Conservation (phyloP, 140 eudicot genomes). For the Flaveria floridana region DNA sequence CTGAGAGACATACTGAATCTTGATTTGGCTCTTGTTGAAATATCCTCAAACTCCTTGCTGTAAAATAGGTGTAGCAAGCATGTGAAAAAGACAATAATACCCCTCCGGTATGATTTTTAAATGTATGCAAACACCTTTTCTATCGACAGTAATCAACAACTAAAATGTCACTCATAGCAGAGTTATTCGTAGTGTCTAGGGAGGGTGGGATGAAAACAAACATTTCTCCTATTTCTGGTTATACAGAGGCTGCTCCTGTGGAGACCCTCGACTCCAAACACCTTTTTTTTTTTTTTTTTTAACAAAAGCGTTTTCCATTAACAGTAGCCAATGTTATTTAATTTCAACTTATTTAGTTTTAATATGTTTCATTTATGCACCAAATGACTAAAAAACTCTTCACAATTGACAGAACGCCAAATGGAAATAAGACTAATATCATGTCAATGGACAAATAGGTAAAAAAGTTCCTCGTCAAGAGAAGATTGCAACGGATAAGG, state of each 20-base stretch:
- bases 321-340: not conserved
- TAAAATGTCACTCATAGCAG: too few species aligned
- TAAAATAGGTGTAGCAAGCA: conserved; percentile 9
- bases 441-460: not conserved
- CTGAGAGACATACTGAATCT: conserved; percentile 72
- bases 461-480: not conserved
- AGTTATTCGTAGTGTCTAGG: too few species aligned
- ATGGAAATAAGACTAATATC: not conserved
- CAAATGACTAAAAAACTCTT: conserved; percentile 4
- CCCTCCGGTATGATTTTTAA: not conserved
- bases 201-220: too few species aligned
- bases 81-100: not conserved
- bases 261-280: too few species aligned
- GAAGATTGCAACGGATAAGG: not conserved
- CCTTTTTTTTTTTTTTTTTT: too few species aligned
- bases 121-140: not conserved
- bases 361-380: not conserved
- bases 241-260: too few species aligned
- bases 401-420: not conserved
- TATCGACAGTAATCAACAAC: too few species aligned
- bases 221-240: too few species aligned
- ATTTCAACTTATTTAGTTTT: not conserved
- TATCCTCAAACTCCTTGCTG: conserved; percentile 83
- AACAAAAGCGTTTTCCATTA: too few species aligned
- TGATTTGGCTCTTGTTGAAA: conserved; percentile 70